These are phyloP conservation scores for Naganishia liquefaciens DNA, from an alignment of 1,284 basidiomycete genomes.

Conservation along the genomic window DNA sequence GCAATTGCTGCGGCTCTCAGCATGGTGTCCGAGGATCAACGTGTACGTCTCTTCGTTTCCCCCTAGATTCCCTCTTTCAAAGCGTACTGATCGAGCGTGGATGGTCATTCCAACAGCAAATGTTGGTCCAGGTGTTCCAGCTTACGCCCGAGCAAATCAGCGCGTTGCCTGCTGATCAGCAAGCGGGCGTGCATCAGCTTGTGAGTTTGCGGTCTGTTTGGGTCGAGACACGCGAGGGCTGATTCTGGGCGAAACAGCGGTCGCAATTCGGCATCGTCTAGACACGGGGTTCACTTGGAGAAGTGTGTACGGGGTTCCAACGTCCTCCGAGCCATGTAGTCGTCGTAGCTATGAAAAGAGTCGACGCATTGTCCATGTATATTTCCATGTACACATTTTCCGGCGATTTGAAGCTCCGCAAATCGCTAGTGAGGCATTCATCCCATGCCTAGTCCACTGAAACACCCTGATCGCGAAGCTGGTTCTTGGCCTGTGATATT, in stretches of 20 bases:
- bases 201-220: constrained; percentile 57
- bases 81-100: not conserved
- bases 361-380: not conserved
- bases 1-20: constrained; percentile 47
- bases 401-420: no score
- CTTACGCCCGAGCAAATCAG: constrained; percentile 86
- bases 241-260: constrained; percentile 13
- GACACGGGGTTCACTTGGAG: not conserved
- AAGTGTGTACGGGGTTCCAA: not conserved
- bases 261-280: constrained; percentile 28
- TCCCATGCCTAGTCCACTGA: constrained; percentile 61
- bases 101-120: constrained; percentile 59
- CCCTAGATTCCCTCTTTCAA: not conserved
- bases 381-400: not conserved
- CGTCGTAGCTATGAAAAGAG: no score
- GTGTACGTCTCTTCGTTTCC: constrained; percentile 41
- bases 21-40: constrained; percentile 52
- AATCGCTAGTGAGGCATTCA: no score
- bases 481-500: constrained; percentile 69
- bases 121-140: constrained; percentile 81
- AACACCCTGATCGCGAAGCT: constrained; percentile 66
- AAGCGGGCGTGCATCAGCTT: constrained; percentile 79
- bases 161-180: constrained; percentile 76
- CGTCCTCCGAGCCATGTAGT: not conserved
- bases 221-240: not conserved